These are phyloP conservation scores for Cochlearia excelsa DNA, from an alignment of 345 rosid genomes.

Conservation along the genomic window DNA sequence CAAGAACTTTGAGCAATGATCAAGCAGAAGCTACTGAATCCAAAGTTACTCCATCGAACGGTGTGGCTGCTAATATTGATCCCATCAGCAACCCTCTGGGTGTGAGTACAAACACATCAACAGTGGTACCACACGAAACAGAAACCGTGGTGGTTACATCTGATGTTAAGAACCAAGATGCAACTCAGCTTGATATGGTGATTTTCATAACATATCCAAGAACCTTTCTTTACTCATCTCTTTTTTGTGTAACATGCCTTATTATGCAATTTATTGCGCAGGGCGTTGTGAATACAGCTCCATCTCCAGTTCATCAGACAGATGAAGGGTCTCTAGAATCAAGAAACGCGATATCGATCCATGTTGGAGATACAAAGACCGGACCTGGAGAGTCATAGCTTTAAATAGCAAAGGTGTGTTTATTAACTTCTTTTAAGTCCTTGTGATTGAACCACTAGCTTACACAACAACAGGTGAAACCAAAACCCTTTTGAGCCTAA, in stretches of 20 bases:
- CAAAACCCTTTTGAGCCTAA: constrained; percentile 11
- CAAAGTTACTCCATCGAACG: constrained; percentile 18
- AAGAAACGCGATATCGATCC: constrained; percentile 31
- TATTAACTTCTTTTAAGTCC: not conserved
- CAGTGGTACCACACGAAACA: constrained; percentile 18
- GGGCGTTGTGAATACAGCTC: constrained; percentile 19
- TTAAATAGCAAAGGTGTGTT: constrained; percentile 21
- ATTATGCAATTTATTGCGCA: constrained; percentile 22
- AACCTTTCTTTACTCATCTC: constrained; percentile 8
- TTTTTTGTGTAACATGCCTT: not conserved
- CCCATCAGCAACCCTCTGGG: constrained; percentile 23
- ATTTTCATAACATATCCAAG: constrained; percentile 4
- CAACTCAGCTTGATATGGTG: constrained; percentile 29
- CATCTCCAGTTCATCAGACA: constrained; percentile 21
- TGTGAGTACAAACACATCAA: constrained; percentile 17
- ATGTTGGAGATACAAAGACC: constrained; percentile 26
- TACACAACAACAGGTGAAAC: constrained; percentile 12
- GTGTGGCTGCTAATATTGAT: constrained; percentile 21
- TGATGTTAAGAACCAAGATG: constrained; percentile 21
- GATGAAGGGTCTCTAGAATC: constrained; percentile 36
- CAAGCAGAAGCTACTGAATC: constrained; percentile 20
- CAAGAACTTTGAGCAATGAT: constrained; percentile 25
- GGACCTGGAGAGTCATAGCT: constrained; percentile 29
- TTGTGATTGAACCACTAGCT: constrained; percentile 12
- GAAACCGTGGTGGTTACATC: constrained; percentile 15